Evolutionary conservation across 2,329 filamentous ascomycete species (phyloP).

Genomic region (Fusarium praegraminearum): DNA sequence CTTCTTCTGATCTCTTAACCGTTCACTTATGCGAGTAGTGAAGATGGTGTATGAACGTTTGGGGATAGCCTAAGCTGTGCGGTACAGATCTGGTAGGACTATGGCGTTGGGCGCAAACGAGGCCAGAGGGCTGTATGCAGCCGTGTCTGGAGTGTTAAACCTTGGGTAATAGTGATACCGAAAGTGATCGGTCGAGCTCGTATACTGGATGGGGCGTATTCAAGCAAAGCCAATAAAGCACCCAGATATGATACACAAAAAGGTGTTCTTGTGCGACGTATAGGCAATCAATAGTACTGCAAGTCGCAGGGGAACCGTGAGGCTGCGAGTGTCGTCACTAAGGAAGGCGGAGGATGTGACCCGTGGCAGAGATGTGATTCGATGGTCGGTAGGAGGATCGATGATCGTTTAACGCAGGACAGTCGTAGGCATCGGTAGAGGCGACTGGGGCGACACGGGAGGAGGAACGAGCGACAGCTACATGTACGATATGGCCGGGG

Average conservation of each 20-base stretch:
- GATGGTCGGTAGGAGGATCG: constrained; percentile 26
- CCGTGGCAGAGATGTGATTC: constrained; percentile 36
- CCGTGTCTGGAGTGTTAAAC: constrained; percentile 44
- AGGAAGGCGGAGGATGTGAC: constrained; percentile 26
- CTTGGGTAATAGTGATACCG: constrained; percentile 39
- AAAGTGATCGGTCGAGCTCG: constrained; percentile 49
- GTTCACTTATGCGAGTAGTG: constrained; percentile 29
- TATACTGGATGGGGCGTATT: constrained; percentile 47
- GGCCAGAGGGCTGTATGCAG: constrained; percentile 41
- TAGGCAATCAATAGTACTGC: constrained; percentile 38
- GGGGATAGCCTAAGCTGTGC: constrained; percentile 17
- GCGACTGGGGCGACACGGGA: constrained; percentile 15
- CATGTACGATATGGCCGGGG: constrained; percentile 19
- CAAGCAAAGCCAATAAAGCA: constrained; percentile 44
- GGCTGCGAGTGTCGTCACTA: constrained; percentile 40
- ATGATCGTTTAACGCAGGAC: constrained; percentile 30
- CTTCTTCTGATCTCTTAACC: constrained; percentile 31
- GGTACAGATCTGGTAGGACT: constrained; percentile 39
- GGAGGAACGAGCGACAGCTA: constrained; percentile 6
- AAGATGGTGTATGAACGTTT: constrained; percentile 38
- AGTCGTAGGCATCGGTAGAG: constrained; percentile 15
- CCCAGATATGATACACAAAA: constrained; percentile 41
- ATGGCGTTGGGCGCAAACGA: constrained; percentile 42
- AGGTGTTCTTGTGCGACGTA: constrained; percentile 45
- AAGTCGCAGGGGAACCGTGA: constrained; percentile 32